phyloP scores from a whole-genome alignment of 1,284 basidiomycete genomes.

The Malassezia nana region DNA sequence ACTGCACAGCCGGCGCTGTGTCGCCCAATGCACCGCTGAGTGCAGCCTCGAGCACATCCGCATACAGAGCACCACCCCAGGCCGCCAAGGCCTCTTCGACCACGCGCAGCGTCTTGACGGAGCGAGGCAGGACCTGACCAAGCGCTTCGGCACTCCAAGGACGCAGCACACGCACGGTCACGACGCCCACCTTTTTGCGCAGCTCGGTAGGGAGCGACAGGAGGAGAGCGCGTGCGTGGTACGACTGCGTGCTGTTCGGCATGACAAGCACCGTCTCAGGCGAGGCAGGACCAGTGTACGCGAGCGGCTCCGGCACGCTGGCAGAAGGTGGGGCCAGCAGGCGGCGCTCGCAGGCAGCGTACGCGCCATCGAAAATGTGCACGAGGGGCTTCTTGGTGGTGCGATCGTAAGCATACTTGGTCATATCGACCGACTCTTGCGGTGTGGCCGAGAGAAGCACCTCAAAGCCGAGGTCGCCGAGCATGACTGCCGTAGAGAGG shows the following conservation, averaged over 20 bases:
- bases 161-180: slow-evolving; percentile 34
- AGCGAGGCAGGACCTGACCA: slow-evolving; percentile 26
- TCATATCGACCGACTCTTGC: slow-evolving; percentile 40
- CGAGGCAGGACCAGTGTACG: slow-evolving; percentile 38
- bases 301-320: slow-evolving; percentile 55
- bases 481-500: slow-evolving; percentile 34
- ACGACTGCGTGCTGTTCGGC: slow-evolving; percentile 39
- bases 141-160: slow-evolving; percentile 40
- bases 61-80: slow-evolving; percentile 29
- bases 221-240: slow-evolving; percentile 35
- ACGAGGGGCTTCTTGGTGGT: slow-evolving; percentile 28
- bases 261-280: slow-evolving; percentile 39
- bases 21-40: slow-evolving; percentile 24
- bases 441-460: slow-evolving; percentile 38
- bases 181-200: slow-evolving; percentile 32
- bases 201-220: slow-evolving; percentile 25
- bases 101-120: slow-evolving; percentile 36
- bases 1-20: slow-evolving; percentile 23
- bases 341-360: slow-evolving; percentile 36
- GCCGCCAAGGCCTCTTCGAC: slow-evolving; percentile 36
- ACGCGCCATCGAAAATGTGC: slow-evolving; percentile 47
- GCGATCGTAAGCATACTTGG: slow-evolving; percentile 37
- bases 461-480: slow-evolving; percentile 31
- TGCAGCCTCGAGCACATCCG: slow-evolving; percentile 29
- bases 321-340: slow-evolving; percentile 51